A percentile compares a stretch with the other conserved stretches of the same genome.
Evolutionary conservation across 73 alveolate species (phyloP).

Genomic region (Uronychia binucleata): DNA sequence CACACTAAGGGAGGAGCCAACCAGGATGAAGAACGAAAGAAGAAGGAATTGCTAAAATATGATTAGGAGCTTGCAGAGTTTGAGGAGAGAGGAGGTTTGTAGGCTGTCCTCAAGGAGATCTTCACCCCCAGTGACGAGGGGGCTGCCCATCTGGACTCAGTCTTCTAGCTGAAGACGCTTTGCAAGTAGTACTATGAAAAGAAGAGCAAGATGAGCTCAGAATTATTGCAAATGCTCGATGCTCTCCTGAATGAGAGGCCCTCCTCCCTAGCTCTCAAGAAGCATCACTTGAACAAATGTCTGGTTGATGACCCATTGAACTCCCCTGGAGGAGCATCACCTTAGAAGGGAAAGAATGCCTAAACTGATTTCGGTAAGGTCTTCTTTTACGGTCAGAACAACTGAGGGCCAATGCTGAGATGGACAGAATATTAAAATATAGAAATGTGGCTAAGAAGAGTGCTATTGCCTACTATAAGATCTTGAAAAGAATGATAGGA

Average conservation of each 20-base stretch:
- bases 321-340: not conserved
- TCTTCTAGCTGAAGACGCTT: constrained; percentile 33
- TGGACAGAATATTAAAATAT: not conserved
- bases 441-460: not conserved
- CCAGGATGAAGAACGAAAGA: constrained; percentile 34
- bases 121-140: constrained; percentile 38
- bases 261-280: constrained; percentile 22
- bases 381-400: not conserved
- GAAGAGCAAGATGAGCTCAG: constrained; percentile 22
- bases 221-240: constrained; percentile 34
- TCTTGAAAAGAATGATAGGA: not conserved
- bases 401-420: constrained; percentile 5
- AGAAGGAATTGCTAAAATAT: constrained; percentile 14
- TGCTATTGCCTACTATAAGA: constrained; percentile 5
- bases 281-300: not conserved
- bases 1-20: not conserved
- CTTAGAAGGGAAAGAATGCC: not conserved
- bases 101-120: constrained; percentile 22
- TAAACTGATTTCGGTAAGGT: not conserved
- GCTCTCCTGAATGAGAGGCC: constrained; percentile 49
- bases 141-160: constrained; percentile 48
- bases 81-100: constrained; percentile 53
- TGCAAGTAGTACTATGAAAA: constrained; percentile 47
- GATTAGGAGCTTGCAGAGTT: constrained; percentile 42
- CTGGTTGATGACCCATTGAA: not conserved